Evolutionary conservation across 371 early-diverging fungal species (phyloP), one percentile per base, ranked within the genome.

Genomic region (Coemansia sp.): DNA sequence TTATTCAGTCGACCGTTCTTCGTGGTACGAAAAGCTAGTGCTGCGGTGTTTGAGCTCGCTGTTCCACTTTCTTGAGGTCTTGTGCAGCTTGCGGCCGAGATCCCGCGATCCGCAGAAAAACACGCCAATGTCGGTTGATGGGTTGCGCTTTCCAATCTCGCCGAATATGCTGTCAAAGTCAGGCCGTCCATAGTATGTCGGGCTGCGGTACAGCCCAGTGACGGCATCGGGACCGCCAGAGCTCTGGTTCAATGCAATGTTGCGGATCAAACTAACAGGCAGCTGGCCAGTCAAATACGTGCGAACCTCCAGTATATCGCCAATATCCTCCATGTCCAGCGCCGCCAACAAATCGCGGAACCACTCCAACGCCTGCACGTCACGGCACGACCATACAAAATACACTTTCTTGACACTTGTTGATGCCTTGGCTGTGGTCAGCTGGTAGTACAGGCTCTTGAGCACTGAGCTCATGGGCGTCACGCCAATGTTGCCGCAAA

Each of bases 401-500:
- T 75, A 73, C 25, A 75, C 56, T 47, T 75, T 75, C 53, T 62
- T 61, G 30, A 62, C 54, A 7, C 14, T 16, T 1, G 63, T 25
- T 7, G 53, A 50, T 7, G 28, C 48, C 37, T 64, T 64, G 47
- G 63, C 14, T 7, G 30, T 21, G 8, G 61, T 72, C 14, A 67
- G 54, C 62, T 72, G 75, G 61, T 72, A 75, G 65, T 64, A 75
- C 25, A 75, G 53, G 50, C 75, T 75, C 58, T 88, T 87, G 50
- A 90, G 80, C 28, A 89, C 84, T 40, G 85, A 84, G 48, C 85
- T 85, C 77, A 88, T 89, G 0, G 90, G 90, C 1, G 90, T 91
- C 5, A 89, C 87, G 57, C 92, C 92, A 52, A 91, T 91, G 67
- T 91, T 92, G 9, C 90, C 91, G 2, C 88, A 89, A 20, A 92